phyloP scores from a whole-genome alignment of 1,284 basidiomycete genomes.

The Sparassis latifolia region DNA sequence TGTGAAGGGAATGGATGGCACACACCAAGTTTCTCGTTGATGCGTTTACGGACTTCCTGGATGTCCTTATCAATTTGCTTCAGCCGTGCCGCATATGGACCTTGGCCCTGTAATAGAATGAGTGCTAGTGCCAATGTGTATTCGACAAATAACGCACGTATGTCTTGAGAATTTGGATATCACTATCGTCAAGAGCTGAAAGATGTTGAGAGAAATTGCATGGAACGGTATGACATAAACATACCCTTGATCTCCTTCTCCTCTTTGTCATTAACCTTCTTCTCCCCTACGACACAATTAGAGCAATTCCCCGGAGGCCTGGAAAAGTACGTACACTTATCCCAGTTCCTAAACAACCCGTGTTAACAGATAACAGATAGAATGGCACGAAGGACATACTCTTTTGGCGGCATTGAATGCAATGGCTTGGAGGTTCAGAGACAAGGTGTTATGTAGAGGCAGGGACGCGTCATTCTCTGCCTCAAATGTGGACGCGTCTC shows the following conservation, averaged over 20 bases:
- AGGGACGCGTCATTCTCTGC: slow-evolving; percentile 28
- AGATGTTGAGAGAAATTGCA: not conserved
- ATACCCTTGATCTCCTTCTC: slow-evolving; percentile 90
- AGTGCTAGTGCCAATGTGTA: slow-evolving; percentile 7
- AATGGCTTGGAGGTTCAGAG: slow-evolving; percentile 8
- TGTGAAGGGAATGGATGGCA: slow-evolving; percentile 3
- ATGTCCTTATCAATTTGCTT: slow-evolving; percentile 92
- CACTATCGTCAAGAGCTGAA: slow-evolving; percentile 91
- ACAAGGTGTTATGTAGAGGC: slow-evolving; percentile 2
- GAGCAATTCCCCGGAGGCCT: not conserved
- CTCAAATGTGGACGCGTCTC: slow-evolving; percentile 10
- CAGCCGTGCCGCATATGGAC: slow-evolving; percentile 87
- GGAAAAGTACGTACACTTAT: slow-evolving; percentile 70
- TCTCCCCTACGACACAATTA: slow-evolving; percentile 53
- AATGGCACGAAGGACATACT: slow-evolving; percentile 27
- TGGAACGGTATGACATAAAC: not conserved
- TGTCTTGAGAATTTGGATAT: slow-evolving; percentile 99
- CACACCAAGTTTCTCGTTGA: slow-evolving; percentile 92
- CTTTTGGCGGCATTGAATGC: slow-evolving; percentile 74
- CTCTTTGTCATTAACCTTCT: slow-evolving; percentile 75
- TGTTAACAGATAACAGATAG: slow-evolving; percentile 3
- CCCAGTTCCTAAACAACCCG: slow-evolving; percentile 75
- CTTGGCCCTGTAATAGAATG: slow-evolving; percentile 73
- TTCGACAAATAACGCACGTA: slow-evolving; percentile 53
- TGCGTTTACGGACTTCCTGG: slow-evolving; percentile 94